Percentiles rank a stretch among this genome's conserved stretches.
Conservation (phyloP, 2,329 filamentous ascomycete species). For the Monilinia fructigena region DNA sequence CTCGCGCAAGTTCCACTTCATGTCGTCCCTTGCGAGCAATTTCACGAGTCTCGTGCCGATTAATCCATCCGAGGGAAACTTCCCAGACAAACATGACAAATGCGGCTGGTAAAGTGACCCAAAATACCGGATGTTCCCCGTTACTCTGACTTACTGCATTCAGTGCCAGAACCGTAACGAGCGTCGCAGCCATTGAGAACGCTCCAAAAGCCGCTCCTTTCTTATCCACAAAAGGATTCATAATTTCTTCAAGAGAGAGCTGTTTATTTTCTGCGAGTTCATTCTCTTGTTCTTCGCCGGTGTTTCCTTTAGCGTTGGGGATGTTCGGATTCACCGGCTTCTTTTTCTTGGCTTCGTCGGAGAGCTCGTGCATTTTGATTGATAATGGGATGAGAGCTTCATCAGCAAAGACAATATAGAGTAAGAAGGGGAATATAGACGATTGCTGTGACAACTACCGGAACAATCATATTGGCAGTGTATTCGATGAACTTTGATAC, state of each 20-base stretch:
- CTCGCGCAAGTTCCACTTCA: conserved; percentile 47
- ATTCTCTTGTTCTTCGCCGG: conserved; percentile 51
- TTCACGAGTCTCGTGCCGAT: conserved; percentile 60
- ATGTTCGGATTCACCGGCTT: conserved; percentile 72
- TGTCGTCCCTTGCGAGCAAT: conserved; percentile 57
- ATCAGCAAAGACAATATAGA: conserved; percentile 67
- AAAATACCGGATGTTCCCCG: conserved; percentile 60
- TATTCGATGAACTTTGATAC: conserved; percentile 71
- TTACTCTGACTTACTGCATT: conserved; percentile 58
- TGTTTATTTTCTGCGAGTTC: conserved; percentile 52
- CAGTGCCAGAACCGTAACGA: conserved; percentile 63
- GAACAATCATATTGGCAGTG: conserved; percentile 75
- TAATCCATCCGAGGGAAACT: conserved; percentile 59
- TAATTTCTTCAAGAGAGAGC: conserved; percentile 67
- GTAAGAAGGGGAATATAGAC: conserved; percentile 67
- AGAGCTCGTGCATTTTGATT: conserved; percentile 68
- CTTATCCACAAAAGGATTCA: conserved; percentile 73
- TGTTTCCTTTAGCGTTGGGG: conserved; percentile 57
- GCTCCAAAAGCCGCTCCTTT: conserved; percentile 63
- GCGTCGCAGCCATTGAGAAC: conserved; percentile 66
- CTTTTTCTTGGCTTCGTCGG: conserved; percentile 53
- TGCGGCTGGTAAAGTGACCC: conserved; percentile 67
- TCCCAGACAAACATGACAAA: conserved; percentile 70
- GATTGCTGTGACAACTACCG: conserved; percentile 65
- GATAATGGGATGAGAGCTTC: conserved; percentile 61